Percentiles rank a stretch among this genome's conserved stretches.
These are phyloP conservation scores for Jatropha multifida DNA, from an alignment of 441 rosid genomes.

Conservation along the genomic window DNA sequence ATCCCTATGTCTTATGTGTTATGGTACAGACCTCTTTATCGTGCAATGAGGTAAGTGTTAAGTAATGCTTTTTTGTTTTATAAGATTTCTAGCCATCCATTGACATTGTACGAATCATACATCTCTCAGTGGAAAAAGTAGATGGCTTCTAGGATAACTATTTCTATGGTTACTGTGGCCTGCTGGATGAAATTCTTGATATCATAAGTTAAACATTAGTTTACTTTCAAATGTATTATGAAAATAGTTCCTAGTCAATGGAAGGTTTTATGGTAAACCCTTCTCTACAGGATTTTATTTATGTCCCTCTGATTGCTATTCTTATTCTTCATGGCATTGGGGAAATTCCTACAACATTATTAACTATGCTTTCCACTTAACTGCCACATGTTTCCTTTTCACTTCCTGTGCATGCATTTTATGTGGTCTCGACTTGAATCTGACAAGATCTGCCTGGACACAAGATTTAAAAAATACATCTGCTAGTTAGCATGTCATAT, in stretches of 20 bases:
- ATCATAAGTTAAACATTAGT: not conserved
- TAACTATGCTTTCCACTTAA: too few species aligned
- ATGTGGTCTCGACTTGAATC: too few species aligned
- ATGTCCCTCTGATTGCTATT: not conserved
- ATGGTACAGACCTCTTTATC: conserved; percentile 96
- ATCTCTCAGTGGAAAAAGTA: not conserved
- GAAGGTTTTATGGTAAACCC: not conserved
- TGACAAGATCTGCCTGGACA: too few species aligned
- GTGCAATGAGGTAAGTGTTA: conserved; percentile 77
- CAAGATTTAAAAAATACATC: too few species aligned
- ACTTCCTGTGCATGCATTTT: too few species aligned
- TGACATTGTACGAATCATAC: not conserved
- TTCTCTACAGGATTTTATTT: too few species aligned
- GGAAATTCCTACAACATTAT: too few species aligned
- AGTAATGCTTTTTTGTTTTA: conserved; percentile 6
- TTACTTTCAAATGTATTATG: not conserved
- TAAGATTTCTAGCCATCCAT: conserved; percentile 1
- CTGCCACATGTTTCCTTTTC: too few species aligned
- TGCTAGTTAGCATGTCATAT: too few species aligned
- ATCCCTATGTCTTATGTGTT: conserved; percentile 79
- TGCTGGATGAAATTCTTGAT: not conserved
- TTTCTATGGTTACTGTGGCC: not conserved
- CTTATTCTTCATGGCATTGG: too few species aligned
- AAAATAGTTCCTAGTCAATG: not conserved
- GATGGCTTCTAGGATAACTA: not conserved